Percentiles rank a stretch among this genome's conserved stretches.
These are phyloP conservation scores for Xylariaceae sp. DNA, from an alignment of 2,329 filamentous ascomycete genomes.

Conservation along the genomic window DNA sequence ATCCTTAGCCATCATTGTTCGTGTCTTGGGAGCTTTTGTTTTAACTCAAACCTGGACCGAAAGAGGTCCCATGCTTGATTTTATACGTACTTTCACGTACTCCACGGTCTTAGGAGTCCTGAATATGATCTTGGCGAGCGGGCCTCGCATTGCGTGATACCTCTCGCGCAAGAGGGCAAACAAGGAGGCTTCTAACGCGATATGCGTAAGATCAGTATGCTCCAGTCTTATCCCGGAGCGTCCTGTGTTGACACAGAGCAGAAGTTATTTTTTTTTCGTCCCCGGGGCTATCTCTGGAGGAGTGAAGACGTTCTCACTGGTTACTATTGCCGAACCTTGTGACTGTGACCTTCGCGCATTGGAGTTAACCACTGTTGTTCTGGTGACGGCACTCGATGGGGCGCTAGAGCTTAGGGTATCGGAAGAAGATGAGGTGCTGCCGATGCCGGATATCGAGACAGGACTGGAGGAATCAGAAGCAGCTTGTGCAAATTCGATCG, in stretches of 20 bases:
- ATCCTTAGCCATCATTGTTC: no score
- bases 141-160: conserved; percentile 8
- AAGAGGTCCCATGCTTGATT: not conserved
- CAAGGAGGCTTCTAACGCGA: conserved; percentile 7
- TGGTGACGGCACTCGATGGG: not conserved
- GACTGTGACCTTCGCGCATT: no score
- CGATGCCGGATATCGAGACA: not conserved
- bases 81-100: conserved; percentile 12
- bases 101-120: conserved; percentile 16
- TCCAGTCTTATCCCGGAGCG: conserved; percentile 7
- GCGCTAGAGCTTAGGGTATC: not conserved
- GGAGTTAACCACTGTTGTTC: not conserved
- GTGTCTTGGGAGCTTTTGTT: no score
- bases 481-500: conserved; percentile 6
- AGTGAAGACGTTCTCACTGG: no score
- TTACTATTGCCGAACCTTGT: no score
- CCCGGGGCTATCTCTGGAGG: conserved; percentile 6
- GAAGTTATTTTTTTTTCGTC: conserved; percentile 16
- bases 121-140: conserved; percentile 7
- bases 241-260: conserved; percentile 19
- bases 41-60: not conserved
- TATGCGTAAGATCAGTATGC: conserved; percentile 17
- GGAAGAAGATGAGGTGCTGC: no score
- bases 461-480: conserved; percentile 1
- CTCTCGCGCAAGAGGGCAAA: conserved; percentile 10